A percentile compares a stretch with the other conserved stretches of the same genome.
Evolutionary conservation across 2,329 filamentous ascomycete genomes (phyloP).

Genomic region (Claviceps sp.): DNA sequence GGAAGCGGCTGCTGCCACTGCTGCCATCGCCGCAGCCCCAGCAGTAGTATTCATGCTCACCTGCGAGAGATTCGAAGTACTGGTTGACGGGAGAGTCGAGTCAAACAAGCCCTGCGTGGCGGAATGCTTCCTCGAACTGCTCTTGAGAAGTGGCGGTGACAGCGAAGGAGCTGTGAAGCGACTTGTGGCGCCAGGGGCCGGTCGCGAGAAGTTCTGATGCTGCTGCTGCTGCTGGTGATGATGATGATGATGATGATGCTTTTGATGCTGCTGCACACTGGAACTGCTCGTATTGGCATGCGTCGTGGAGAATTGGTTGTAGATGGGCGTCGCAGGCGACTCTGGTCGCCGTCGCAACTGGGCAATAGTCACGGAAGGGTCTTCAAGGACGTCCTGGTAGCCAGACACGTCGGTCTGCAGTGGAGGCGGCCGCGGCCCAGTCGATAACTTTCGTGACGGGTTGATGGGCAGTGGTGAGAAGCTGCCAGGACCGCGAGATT

Average conservation of each 20-base stretch:
- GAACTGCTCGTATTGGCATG: conserved; percentile 33
- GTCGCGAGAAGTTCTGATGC: conserved; percentile 47
- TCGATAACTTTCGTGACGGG: conserved; percentile 13
- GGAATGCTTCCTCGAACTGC: conserved; percentile 52
- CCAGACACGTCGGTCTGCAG: conserved; percentile 19
- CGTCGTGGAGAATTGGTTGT: conserved; percentile 30
- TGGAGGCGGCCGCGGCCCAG: conserved; percentile 20
- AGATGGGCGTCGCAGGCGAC: conserved; percentile 31
- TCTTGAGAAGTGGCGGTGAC: conserved; percentile 20
- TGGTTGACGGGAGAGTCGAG: conserved; percentile 52
- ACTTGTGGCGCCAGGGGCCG: conserved; percentile 18
- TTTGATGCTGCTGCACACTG: conserved; percentile 15
- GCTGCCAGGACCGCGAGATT: conserved; percentile 37
- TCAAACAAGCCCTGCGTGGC: conserved; percentile 68
- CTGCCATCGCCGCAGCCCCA: conserved; percentile 24
- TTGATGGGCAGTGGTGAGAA: conserved; percentile 37
- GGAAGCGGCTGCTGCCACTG: conserved; percentile 15
- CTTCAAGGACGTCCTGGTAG: conserved; percentile 13
- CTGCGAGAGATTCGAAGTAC: conserved; percentile 39
- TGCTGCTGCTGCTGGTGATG: conserved; percentile 6
- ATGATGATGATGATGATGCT: too few species aligned
- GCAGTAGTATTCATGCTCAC: conserved; percentile 28
- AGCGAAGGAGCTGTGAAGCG: conserved; percentile 17
- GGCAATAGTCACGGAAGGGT: conserved; percentile 27
- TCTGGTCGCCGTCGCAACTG: conserved; percentile 30